Evolutionary conservation across 495 filamentous ascomycete species (phyloP).

Genomic region (Lepraria neglecta): DNA sequence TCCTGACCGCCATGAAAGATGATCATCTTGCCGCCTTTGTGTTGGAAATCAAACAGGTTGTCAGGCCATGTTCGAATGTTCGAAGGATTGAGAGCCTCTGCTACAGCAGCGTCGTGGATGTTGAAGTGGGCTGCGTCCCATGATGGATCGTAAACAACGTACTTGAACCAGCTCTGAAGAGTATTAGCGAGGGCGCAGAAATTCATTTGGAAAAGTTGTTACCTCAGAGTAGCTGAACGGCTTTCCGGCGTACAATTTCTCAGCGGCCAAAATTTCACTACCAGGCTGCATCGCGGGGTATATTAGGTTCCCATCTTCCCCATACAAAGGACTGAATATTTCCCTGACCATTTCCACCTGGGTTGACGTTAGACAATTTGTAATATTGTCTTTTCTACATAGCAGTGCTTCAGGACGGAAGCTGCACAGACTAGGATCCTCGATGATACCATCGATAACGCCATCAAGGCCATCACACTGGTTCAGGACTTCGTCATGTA

Average conservation of each 20-base stretch:
- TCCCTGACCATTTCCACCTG: conserved; percentile 51
- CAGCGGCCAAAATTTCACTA: conserved; percentile 32
- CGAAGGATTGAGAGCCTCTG: conserved; percentile 40
- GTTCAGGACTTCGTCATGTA: conserved; percentile 52
- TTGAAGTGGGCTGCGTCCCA: conserved; percentile 43
- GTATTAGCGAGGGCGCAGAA: neutral
- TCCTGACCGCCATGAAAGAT: conserved; percentile 47
- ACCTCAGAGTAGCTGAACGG: conserved; percentile 37
- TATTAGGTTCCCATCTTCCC: conserved; percentile 45
- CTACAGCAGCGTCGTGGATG: conserved; percentile 36
- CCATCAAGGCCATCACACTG: conserved; percentile 65
- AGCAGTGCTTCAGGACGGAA: conserved; percentile 48
- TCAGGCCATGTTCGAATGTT: conserved; percentile 47
- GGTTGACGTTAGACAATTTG: conserved; percentile 47
- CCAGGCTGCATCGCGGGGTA: conserved; percentile 51
- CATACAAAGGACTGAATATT: conserved; percentile 49
- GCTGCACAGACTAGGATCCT: conserved; percentile 52
- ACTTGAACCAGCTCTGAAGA: conserved; percentile 43
- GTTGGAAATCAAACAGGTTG: conserved; percentile 40
- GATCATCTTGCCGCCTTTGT: conserved; percentile 44
- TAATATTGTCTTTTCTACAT: conserved; percentile 39
- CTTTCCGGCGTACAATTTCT: conserved; percentile 36
- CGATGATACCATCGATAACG: conserved; percentile 57
- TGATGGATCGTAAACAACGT: conserved; percentile 48
- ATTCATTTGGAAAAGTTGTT: neutral